Evolutionary conservation across 352 stramenopile genomes (phyloP), one percentile per base, ranked within the genome.

Genomic region (Globisporangium nodosum): DNA sequence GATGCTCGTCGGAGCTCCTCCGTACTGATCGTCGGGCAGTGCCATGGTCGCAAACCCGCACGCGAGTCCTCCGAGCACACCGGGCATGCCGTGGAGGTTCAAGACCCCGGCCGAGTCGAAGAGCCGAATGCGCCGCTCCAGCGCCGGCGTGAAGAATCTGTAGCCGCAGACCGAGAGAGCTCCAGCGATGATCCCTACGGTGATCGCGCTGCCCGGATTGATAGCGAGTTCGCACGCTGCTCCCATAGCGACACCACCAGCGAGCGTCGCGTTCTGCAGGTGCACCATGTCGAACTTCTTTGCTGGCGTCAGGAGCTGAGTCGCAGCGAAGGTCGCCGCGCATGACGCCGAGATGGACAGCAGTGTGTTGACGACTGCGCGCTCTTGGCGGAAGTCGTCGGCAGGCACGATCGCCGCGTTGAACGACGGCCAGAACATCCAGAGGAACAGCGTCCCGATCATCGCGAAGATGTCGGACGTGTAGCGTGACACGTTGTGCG

Each of bases 341-440:
- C 78, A 91, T 12, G 75, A 85, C 1, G 78, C 73, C 15, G 69
- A 66, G 40, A 96, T 85, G 20, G 79, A 82, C 21, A 94, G 68
- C 9, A 94, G 63, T 2, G 87, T 96, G 68, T 91, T 83, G 58
- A 94, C 73, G 33, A 94, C 60, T 12, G 74, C 85, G 11, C 71
- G 74, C 21, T 90, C 74, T 54, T 96, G 78, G 46, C 86, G 79
- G 54, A 84, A 89, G 6, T 69, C 75, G 1, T 78, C 68, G 0
- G 60, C 58, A 8, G 66, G 69, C 30, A 90, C 83, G 9, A 92
- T 65, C 24, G 85, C 85, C 1, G 76, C 70, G 51, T 94, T 92
- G 73, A 96, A 96, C 7, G 72, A 88, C 21, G 87, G 85, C 87
- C 87, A 96, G 64, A 85, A 96, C 66, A 93, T 88, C 87, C 87